phyloP scores from a whole-genome alignment of 768 basidiomycete species.

The Lentinula sp. region DNA sequence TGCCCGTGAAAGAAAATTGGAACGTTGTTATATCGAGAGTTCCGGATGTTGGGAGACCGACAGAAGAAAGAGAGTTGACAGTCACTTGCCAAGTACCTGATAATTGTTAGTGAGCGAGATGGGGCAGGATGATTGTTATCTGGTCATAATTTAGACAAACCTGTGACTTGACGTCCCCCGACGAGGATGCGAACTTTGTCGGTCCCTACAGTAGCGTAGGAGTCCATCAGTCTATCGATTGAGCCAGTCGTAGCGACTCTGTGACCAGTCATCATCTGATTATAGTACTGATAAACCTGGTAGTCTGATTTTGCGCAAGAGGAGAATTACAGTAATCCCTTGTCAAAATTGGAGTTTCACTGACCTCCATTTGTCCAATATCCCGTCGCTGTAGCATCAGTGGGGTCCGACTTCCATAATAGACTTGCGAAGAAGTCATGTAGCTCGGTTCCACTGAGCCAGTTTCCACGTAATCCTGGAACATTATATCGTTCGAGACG shows the following conservation, averaged over 20 bases:
- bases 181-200: constrained; percentile 17
- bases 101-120: not conserved
- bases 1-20: constrained; percentile 14
- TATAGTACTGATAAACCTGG: constrained; percentile 18
- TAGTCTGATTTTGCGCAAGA: constrained; percentile 8
- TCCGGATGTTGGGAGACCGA: constrained; percentile 12
- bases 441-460: constrained; percentile 13
- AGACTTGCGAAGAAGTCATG: constrained; percentile 13
- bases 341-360: not conserved
- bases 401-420: constrained; percentile 12
- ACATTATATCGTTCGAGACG: constrained; percentile 16
- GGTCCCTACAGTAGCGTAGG: constrained; percentile 14
- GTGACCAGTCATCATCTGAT: constrained; percentile 14
- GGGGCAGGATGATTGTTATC: not conserved
- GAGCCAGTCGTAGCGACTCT: constrained; percentile 15
- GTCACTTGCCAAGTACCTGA: constrained; percentile 13
- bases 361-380: constrained; percentile 15
- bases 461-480: constrained; percentile 15
- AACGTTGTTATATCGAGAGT: constrained; percentile 13
- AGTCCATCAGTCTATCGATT: constrained; percentile 15
- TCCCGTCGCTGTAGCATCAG: constrained; percentile 10
- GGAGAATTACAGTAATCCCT: not conserved
- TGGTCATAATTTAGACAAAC: not conserved
- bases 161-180: constrained; percentile 15
- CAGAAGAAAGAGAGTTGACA: constrained; percentile 13